Evolutionary conservation across 2,329 filamentous ascomycete genomes (phyloP).

Genomic region (Rosellinia necatrix): DNA sequence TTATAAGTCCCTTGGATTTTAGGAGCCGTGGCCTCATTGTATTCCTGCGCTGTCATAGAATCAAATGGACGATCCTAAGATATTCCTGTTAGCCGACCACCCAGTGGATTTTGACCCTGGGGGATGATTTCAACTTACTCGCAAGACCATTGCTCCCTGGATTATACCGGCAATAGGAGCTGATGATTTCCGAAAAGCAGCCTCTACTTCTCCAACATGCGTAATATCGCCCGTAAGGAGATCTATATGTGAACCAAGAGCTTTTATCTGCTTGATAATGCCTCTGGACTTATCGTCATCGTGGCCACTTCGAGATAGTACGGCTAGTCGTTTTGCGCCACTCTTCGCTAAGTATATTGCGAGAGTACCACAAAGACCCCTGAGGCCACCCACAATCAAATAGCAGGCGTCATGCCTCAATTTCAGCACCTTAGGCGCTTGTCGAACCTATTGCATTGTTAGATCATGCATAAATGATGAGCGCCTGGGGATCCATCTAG

Average conservation of each 20-base stretch:
- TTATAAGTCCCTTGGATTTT: slow-evolving; percentile 49
- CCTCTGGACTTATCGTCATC: slow-evolving; percentile 37
- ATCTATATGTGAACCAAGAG: slow-evolving; percentile 28
- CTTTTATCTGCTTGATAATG: slow-evolving; percentile 28
- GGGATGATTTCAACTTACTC: slow-evolving; percentile 32
- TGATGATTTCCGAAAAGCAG: slow-evolving; percentile 10
- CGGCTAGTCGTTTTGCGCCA: slow-evolving; percentile 42
- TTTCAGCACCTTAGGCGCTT: slow-evolving; percentile 22
- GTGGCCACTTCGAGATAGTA: slow-evolving; percentile 39
- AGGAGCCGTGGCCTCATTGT: slow-evolving; percentile 34
- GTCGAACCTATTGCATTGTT: slow-evolving; percentile 21
- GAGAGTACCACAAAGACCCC: slow-evolving; percentile 44
- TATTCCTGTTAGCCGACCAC: neutral
- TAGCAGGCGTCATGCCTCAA: slow-evolving; percentile 31
- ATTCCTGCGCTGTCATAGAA: slow-evolving; percentile 42
- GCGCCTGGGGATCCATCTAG: neutral
- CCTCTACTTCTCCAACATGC: slow-evolving; percentile 17
- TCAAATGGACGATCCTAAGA: slow-evolving; percentile 32
- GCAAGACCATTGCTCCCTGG: slow-evolving; percentile 32
- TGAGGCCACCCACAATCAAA: slow-evolving; percentile 44
- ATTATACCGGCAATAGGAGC: slow-evolving; percentile 34
- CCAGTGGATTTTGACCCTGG: neutral
- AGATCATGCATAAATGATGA: neutral
- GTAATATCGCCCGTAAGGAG: slow-evolving; percentile 29
- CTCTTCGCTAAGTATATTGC: slow-evolving; percentile 41